Base-by-base conservation (phyloP, 139 green algal species). In the Closterium sp. region DNA sequence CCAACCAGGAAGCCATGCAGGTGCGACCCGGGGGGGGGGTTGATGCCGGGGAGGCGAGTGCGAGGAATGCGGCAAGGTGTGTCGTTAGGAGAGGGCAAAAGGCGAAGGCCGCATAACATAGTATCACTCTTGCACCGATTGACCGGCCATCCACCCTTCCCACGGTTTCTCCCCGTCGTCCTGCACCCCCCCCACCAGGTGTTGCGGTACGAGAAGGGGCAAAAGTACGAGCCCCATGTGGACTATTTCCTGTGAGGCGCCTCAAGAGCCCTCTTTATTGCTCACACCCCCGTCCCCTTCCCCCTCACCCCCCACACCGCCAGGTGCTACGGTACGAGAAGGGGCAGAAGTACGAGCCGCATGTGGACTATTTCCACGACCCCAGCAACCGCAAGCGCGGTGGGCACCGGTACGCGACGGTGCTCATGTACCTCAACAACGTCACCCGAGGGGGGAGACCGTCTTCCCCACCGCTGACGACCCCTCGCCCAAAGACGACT, bases 331-430 rank as follows among this genome's bases (percentile, higher is more conserved):
- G 96, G 87, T 98, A 98, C 93, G 85, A 96, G 22, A 86, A 96
- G 28, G 96, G 96, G 7, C 96, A 98, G 93, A 97, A 98, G 91
- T 98, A 98, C 93, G 96, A 98, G 90, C 93, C 97, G 2, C 97
- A 98, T 93, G 96, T 94, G 21, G 97, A 98, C 96, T 98, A 95
- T 93, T 98, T 98, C 94, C 93, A 97, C 85, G 97, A 98, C 89
- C 10, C 94, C 17, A 79, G 96, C 32, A 98, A 98, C 96, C 70
- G 86, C 17, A 92, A 95, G 50, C 89, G 94, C 9, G 97, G 97
- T 27, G 97, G 97, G 21, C 97, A 98, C 90, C 95, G 97, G 4
- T 95, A 97, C 19, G 95, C 97, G 32, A 98, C 97, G 10, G 89
- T 98, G 28, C 96, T 98, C 22, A 97, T 98, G 95, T 98, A 98